phyloP scores from a whole-genome alignment of 225 moss, liverwort and hornwort genomes.

The Lunularia cruciata region DNA sequence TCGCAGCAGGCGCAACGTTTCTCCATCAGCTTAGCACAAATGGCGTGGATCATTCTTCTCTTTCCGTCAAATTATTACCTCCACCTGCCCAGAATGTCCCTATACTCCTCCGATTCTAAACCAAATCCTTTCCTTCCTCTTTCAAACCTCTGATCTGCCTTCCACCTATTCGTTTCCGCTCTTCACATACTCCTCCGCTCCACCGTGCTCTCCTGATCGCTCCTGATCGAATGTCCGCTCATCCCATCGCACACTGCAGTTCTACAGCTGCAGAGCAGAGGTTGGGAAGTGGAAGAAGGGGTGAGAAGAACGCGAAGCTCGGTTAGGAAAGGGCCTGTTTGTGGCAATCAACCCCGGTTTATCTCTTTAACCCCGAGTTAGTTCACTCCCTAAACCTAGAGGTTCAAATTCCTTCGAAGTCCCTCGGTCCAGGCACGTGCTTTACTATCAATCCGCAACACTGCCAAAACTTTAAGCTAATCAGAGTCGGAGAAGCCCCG shows the following conservation, averaged over 20 bases:
- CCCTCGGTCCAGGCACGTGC: slow-evolving; percentile 1
- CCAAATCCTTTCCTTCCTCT: background rate
- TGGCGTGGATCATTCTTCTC: slow-evolving; percentile 6
- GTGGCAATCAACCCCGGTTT: background rate
- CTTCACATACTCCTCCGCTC: background rate
- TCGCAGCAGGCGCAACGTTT: slow-evolving; percentile 20
- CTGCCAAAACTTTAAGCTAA: too few species aligned
- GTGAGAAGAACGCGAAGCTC: background rate
- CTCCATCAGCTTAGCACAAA: background rate
- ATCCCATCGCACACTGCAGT: background rate
- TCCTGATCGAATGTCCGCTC: slow-evolving; percentile 1
- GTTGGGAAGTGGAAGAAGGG: slow-evolving; percentile 3
- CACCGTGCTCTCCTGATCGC: background rate
- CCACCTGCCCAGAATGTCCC: background rate
- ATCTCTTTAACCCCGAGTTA: background rate
- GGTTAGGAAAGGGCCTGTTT: background rate
- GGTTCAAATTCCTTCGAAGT: background rate
- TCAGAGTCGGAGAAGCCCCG: too few species aligned
- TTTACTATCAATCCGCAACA: too few species aligned
- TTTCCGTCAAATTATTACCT: background rate
- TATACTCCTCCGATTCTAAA: background rate
- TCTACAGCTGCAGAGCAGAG: background rate
- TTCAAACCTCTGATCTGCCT: background rate
- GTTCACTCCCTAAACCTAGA: background rate
- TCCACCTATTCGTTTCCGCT: background rate